Evolutionary conservation across 768 basidiomycete species (phyloP).

Genomic region (Mycena sanguinolenta): DNA sequence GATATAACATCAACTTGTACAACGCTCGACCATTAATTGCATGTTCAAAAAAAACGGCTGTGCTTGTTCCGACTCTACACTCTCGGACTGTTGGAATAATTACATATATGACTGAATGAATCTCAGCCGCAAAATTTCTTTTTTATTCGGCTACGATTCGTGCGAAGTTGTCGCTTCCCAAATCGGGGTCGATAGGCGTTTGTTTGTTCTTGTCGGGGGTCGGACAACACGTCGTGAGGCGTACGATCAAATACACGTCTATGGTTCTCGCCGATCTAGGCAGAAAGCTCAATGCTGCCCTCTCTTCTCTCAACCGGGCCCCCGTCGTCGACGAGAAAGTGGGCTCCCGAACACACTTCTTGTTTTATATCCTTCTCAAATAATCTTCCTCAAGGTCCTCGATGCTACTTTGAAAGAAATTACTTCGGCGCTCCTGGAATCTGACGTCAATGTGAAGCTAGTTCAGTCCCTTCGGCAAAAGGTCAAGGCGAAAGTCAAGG

Average conservation of each 20-base stretch:
- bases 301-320: conserved; percentile 89
- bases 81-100: too few relatives aligned
- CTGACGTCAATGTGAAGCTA: conserved; percentile 98
- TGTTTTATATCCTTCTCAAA: conserved; percentile 4
- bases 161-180: neutral
- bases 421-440: conserved; percentile 92
- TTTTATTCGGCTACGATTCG: too few relatives aligned
- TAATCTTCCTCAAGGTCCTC: conserved; percentile 72
- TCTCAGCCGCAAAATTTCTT: too few relatives aligned
- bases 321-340: conserved; percentile 95
- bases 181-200: conserved; percentile 15
- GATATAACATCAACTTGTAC: too few relatives aligned
- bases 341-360: conserved; percentile 32
- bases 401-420: conserved; percentile 96
- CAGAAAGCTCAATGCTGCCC: conserved; percentile 91
- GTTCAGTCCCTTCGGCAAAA: conserved; percentile 89
- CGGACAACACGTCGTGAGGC: too few relatives aligned
- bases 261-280: conserved; percentile 99
- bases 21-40: too few relatives aligned
- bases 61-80: too few relatives aligned
- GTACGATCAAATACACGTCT: too few relatives aligned
- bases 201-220: neutral
- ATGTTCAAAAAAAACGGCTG: too few relatives aligned
- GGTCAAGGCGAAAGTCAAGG: conserved; percentile 92
- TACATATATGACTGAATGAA: too few relatives aligned